These are phyloP conservation scores for Punica granatum DNA, from an alignment of 345 rosid genomes.

Conservation along the genomic window DNA sequence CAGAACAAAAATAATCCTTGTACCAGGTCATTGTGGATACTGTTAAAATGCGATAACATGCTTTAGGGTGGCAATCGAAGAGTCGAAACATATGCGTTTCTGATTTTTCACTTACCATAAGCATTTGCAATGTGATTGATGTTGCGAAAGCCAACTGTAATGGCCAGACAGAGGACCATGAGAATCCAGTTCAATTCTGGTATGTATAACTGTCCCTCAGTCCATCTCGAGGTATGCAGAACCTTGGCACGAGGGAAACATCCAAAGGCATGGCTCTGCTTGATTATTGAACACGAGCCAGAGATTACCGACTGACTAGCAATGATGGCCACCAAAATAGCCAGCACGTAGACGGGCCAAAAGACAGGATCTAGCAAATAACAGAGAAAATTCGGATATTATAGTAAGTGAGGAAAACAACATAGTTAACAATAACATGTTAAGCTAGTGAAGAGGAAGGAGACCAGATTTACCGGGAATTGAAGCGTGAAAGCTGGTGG, in stretches of 20 bases:
- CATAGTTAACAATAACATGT: background rate
- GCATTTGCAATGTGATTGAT: slow-evolving; percentile 63
- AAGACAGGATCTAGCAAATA: slow-evolving; percentile 44
- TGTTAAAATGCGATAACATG: too few relatives aligned
- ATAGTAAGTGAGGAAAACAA: too few relatives aligned
- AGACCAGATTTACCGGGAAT: slow-evolving; percentile 55
- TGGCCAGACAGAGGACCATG: slow-evolving; percentile 72
- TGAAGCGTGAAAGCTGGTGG: slow-evolving; percentile 70
- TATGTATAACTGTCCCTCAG: slow-evolving; percentile 72
- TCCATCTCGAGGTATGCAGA: slow-evolving; percentile 80
- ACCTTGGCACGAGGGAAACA: slow-evolving; percentile 94
- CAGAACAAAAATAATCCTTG: too few relatives aligned
- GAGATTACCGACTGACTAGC: slow-evolving; percentile 81
- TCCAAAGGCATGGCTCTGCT: slow-evolving; percentile 79
- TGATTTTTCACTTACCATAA: slow-evolving; percentile 46
- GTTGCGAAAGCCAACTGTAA: slow-evolving; percentile 55
- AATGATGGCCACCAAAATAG: slow-evolving; percentile 72
- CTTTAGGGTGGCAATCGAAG: too few relatives aligned
- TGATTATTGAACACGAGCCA: slow-evolving; percentile 67
- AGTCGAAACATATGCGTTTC: background rate
- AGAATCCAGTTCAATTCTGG: slow-evolving; percentile 97
- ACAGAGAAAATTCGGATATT: background rate
- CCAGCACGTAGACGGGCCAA: slow-evolving; percentile 76
- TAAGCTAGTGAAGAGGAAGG: background rate
- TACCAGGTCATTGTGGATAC: too few relatives aligned